Evolutionary conservation across 345 rosid genomes (phyloP).

Genomic region (Psidium guajava): DNA sequence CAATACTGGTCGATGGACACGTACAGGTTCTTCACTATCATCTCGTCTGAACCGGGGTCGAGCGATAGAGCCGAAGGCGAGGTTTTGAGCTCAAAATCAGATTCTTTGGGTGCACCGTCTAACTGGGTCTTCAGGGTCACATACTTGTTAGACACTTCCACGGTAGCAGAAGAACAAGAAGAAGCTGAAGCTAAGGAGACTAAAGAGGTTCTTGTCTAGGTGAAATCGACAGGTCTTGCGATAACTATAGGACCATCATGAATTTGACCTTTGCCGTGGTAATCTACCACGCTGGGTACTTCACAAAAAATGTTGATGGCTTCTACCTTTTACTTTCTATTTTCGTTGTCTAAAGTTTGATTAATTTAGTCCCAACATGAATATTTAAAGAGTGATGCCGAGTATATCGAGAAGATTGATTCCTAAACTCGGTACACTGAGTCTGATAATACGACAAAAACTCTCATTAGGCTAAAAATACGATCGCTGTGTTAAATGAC

Average conservation of each 20-base stretch:
- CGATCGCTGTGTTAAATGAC: neutral
- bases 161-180: neutral
- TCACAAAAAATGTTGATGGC: no score
- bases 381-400: no score
- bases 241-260: neutral
- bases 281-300: neutral
- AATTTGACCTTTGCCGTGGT: neutral
- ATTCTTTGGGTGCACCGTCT: conserved; percentile 23
- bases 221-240: neutral
- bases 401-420: neutral
- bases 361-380: neutral
- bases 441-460: neutral
- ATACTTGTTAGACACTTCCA: conserved; percentile 27
- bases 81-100: conserved; percentile 24
- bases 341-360: neutral
- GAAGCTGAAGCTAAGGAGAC: neutral
- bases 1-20: conserved; percentile 47
- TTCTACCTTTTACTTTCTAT: neutral
- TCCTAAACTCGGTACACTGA: neutral
- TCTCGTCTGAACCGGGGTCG: conserved; percentile 8
- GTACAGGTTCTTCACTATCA: conserved; percentile 33
- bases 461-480: neutral
- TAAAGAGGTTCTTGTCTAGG: neutral
- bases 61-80: conserved; percentile 3
- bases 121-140: conserved; percentile 17